Evolutionary conservation across 192 early-diverging fungal species (phyloP), one percentile per base, ranked within the genome.

Genomic region (Coemansia sp.): DNA sequence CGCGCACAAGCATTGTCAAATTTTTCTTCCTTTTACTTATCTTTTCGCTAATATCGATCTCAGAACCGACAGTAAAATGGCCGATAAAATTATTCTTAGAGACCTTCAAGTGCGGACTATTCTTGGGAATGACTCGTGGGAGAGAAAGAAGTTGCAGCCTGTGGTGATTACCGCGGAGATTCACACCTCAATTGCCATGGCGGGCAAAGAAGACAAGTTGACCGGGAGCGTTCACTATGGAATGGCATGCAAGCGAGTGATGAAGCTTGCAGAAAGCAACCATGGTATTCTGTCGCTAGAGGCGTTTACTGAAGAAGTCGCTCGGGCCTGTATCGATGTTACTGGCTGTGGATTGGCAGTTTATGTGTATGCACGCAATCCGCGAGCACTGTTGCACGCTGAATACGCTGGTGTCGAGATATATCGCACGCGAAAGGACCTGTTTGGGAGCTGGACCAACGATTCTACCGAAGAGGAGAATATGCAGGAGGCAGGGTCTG

Each of bases 121-220:
- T 47, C 85, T 95, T 43, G 97, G 97, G 9, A 90, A 93, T 51
- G 95, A 99, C 78, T 84, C 89, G 18, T 99, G 97, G 95, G 94
- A 94, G 63, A 84, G 93, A 14, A 82, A 81, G n/a, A 91, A 93
- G 69, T 69, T 83, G 8, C 95, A 97, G 69, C 93, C 95, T 16
- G 82, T 99, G 54, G 84, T 87, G 11, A 88, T 99, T 43, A 88
- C 88, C 48, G 76, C 93, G 7, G 84, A 81, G 35, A 81, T 96
- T 22, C 84, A 87, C 66, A 89, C 90, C 8, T 86, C 89, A 49
- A 85, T 96, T 43, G 74, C 84, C 50, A 82, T 85, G 19, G 91
- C 92, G 12, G 91, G 91, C 57, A 84, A 87, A 24, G 86, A 85
- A 1, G 96, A 96, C 83, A 82, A 88, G 54, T 84, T 96, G 45